phyloP scores from a whole-genome alignment of 768 basidiomycete genomes.

The Dictyophora rubrovolvata region DNA sequence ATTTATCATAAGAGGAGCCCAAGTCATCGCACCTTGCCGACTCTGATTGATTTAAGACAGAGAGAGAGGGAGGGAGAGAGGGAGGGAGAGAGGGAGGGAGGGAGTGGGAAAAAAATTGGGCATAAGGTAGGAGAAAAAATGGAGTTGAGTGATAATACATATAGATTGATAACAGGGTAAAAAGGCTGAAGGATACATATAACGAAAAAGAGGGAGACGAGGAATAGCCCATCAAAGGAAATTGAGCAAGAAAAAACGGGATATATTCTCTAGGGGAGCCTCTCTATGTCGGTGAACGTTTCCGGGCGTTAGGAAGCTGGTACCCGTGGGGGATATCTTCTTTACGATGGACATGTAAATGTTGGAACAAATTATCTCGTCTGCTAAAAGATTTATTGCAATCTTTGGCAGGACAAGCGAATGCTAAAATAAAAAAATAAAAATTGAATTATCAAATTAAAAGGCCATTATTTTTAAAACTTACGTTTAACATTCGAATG shows the following conservation, averaged over 20 bases:
- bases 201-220: neutral
- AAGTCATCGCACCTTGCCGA: neutral
- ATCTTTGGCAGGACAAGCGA: conserved; percentile 53
- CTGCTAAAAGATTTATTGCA: conserved; percentile 72
- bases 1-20: neutral
- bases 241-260: neutral
- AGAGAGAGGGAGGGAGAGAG: neutral
- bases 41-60: neutral
- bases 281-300: neutral
- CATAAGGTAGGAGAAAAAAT: neutral
- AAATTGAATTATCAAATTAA: neutral
- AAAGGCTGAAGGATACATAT: neutral
- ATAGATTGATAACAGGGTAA: neutral
- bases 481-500: conserved; percentile 90
- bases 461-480: conserved; percentile 22
- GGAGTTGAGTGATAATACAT: neutral
- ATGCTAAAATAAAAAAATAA: conserved; percentile 35
- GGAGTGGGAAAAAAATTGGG: neutral
- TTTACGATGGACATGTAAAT: conserved; percentile 51
- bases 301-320: neutral
- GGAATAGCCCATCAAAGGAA: neutral
- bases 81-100: neutral
- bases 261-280: neutral
- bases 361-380: conserved; percentile 73
- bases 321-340: neutral